Evolutionary conservation across 2,329 filamentous ascomycete genomes (phyloP), one percentile per base, ranked within the genome.

Genomic region (Epichloe coenophiala): DNA sequence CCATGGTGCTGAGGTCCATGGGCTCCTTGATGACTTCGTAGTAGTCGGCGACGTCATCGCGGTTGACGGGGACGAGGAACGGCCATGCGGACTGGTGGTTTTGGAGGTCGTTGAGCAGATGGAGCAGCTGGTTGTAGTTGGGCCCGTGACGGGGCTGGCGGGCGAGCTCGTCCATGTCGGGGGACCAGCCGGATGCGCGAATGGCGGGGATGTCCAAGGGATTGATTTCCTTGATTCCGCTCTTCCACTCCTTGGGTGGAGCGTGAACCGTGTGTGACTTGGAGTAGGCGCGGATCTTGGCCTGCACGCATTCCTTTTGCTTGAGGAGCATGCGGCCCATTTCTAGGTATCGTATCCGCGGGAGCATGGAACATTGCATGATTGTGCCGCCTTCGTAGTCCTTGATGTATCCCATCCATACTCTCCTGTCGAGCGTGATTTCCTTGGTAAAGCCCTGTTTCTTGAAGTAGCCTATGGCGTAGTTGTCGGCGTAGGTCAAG

Each of bases 361-460:
- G 91, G 19, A 98, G 77, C 93, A 98, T 97, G 48, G 86, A 88
- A 63, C 93, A 98, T 70, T 98, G 93, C 93, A 98, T 98, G 54
- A 98, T 95, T 0, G 93, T 98, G 52, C 93, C 93, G 52, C 93
- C 93, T 68, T 98, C 93, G 66, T 98, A 98, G 65, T 98, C 93
- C 65, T 98, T 98, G 72, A 98, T 98, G 61, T 97, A 98, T 3
- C 93, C 93, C 93, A 97, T 97, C 93, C 93, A 98, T 3, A 88
- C 83, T 2, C 84, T 82, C 60, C 83, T 86, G 53, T 93, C 86
- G 1, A 98, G 79, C 0, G 90, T 95, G 56, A 98, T 97, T 60
- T 98, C 91, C 65, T 98, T 98, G 2, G 93, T 97, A 63, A 98
- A 98, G 0, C 93, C 93, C 65, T 98, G 93, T 65, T 98, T 98